These are phyloP conservation scores for Lachnellula arida DNA, from an alignment of 2,329 filamentous ascomycete species.

Conservation along the genomic window DNA sequence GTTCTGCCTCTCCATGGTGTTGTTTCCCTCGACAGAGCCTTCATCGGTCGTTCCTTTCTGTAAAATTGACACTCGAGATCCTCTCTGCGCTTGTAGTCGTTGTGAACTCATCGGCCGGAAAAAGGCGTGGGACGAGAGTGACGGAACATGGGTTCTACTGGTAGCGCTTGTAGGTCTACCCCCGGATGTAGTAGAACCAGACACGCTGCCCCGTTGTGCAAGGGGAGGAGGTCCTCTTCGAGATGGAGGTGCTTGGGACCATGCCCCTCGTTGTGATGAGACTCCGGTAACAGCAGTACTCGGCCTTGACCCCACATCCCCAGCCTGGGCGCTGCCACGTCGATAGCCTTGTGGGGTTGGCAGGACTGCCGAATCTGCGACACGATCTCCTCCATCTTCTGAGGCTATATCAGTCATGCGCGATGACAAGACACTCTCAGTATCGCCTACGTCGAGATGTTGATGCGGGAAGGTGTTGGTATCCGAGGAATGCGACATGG, in stretches of 20 bases:
- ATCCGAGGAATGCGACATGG: conserved; percentile 17
- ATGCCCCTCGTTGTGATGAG: conserved; percentile 42
- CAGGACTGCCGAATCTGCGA: conserved; percentile 31
- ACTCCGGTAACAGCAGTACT: conserved; percentile 50
- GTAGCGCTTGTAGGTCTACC: conserved; percentile 61
- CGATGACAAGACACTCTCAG: conserved; percentile 48
- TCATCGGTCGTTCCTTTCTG: conserved; percentile 35
- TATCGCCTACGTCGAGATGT: conserved; percentile 33
- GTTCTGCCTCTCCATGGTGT: conserved; percentile 52
- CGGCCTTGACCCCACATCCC: conserved; percentile 44
- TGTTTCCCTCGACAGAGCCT: conserved; percentile 40
- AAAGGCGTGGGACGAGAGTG: conserved; percentile 83
- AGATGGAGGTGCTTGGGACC: conserved; percentile 52
- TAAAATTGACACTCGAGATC: conserved; percentile 38
- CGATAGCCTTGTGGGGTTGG: conserved; percentile 33
- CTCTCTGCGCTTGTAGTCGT: conserved; percentile 83
- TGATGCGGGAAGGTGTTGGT: conserved; percentile 17
- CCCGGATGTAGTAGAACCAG: conserved; percentile 35
- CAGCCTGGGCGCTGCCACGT: conserved; percentile 35
- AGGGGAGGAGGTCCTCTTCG: conserved; percentile 39
- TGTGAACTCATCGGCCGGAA: conserved; percentile 97
- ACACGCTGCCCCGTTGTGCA: conserved; percentile 33
- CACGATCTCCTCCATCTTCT: conserved; percentile 44
- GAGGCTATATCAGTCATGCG: conserved; percentile 51
- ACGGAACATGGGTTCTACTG: conserved; percentile 84